Evolutionary conservation across 108 stramenopile genomes (phyloP), one percentile per base, ranked within the genome.

Genomic region (Skeletonema tropicum): DNA sequence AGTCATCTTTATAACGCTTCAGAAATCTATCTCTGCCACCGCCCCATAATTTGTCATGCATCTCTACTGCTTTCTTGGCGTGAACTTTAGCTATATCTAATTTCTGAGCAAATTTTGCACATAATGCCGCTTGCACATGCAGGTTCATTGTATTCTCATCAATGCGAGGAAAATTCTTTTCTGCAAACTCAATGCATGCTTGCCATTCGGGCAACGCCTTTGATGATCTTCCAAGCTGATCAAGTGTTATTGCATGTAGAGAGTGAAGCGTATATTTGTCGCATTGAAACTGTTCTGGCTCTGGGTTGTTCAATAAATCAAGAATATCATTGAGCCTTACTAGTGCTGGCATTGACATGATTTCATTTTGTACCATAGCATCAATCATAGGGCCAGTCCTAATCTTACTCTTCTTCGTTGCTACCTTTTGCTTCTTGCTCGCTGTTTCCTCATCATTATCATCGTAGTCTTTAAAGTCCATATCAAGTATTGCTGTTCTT

Each of bases 211-310:
- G 42, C 31, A 90, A 45, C 23, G 92, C 92, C 36, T 84, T 38
- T 6, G 71, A 19, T 15, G 59, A 71, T 61, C 80, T 79, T 10
- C 87, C 92, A 23, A 88, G 48, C 6, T 76, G 67, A 17, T 91
- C 92, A 41, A 91, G 64, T 15, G 92, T 91, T 38, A 93, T 86
- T 11, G 90, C 90, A 66, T 86, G 80, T 10, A 93, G 66, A 38
- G 91, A 84, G 33, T 80, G 83, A 39, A 93, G 69, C 57, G 91
- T 87, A 61, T 93, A 86, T 19, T 85, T 65, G 57, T 93, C 90
- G 39, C 86, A 88, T 73, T 87, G 80, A 81, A 89, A 93, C 59
- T 85, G 79, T 7, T 82, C 49, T 32, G 75, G 73, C 29, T 46
- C 39, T 8, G 41, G 71, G 39, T 89, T 86, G 35, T 80, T 46